Base-by-base conservation (phyloP, 2,329 filamentous ascomycete species). In the Verticillium tricorpus region DNA sequence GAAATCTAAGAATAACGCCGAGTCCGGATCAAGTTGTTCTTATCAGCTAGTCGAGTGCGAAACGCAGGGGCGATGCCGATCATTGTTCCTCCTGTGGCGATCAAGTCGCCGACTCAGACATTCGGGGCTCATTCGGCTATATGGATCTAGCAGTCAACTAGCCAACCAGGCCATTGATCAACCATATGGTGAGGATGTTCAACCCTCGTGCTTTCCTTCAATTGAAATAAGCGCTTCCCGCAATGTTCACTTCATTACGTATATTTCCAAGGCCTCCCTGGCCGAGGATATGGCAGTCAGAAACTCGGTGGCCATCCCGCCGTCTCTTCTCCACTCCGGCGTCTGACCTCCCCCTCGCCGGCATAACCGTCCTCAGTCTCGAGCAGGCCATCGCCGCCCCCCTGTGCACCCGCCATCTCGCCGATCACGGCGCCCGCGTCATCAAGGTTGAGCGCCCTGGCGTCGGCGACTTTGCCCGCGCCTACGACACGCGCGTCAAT, bases 301-400 rank as follows among this genome's bases (percentile, higher is more conserved):
- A 52, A 11, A 25, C 45, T 4, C n/a, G n/a, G 9, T 4, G 3
- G n/a, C 45, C 45, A n/a, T 25, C n/a, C 17, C 45, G 45, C n/a
- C 45, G 22, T 11, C 45, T 12, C 12, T 52, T 12, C 12, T 52
- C 45, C n/a, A 52, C 45, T 19, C 19, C 19, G 6, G 19, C 45
- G 5, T 2, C 45, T 3, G 45, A 52, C 45, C 45, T 52, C n/a
- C 71, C 71, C 1, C 59, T 73, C 1, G 71, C 77, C 25, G 81
- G 80, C 12, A 73, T 83, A 57, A 82, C 79, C 0, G 80, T 85
- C 8, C 77, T 84, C 25, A 80, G 80, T 50, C 72, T 84, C 0
- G 82, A 84, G 62, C 82, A 85, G 67, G 82, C 82, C 56, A 81
- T 85, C 64, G 80, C 82, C 0, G 82, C 80, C 0, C 82, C 82